Conservation (phyloP, 1,139 yeast genomes). For the Arxiozyma bovina region DNA sequence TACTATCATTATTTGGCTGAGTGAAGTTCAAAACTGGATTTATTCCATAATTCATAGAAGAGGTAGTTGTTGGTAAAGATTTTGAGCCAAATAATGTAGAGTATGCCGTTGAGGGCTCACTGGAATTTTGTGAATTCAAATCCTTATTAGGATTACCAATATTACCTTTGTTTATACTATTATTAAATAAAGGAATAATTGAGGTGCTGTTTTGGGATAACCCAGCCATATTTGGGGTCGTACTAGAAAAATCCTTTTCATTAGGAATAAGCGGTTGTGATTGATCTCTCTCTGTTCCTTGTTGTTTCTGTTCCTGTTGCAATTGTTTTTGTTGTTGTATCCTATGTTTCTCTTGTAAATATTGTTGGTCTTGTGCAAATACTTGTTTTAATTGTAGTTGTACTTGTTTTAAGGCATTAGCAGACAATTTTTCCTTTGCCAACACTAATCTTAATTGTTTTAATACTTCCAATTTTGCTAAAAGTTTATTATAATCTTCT, state of each 20-base stretch:
- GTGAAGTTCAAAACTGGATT: slow-evolving; percentile 11
- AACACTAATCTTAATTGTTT: slow-evolving; percentile 31
- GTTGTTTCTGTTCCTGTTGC: slow-evolving; percentile 15
- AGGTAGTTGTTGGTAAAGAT: background rate
- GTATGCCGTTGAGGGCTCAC: background rate
- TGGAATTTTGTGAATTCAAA: background rate
- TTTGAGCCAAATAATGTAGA: slow-evolving; percentile 23
- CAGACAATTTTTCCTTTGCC: slow-evolving; percentile 33
- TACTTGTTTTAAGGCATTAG: slow-evolving; percentile 34
- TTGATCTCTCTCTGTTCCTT: slow-evolving; percentile 5
- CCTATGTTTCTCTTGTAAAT: slow-evolving; percentile 21
- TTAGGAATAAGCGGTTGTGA: slow-evolving; percentile 14
- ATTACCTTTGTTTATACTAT: background rate
- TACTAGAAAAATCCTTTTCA: background rate
- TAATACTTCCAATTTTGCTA: slow-evolving; percentile 30
- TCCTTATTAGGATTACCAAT: background rate
- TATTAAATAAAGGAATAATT: slow-evolving; percentile 20
- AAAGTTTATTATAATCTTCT: slow-evolving; percentile 27
- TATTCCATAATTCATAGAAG: background rate
- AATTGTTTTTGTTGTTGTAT: slow-evolving; percentile 16
- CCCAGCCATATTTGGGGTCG: background rate
- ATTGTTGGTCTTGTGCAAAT: slow-evolving; percentile 30
- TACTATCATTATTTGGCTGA: background rate
- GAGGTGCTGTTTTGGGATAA: slow-evolving; percentile 10
- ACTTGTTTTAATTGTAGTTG: slow-evolving; percentile 36